Conservation (phyloP, 768 basidiomycete species). For the Naganishia kalamii region DNA sequence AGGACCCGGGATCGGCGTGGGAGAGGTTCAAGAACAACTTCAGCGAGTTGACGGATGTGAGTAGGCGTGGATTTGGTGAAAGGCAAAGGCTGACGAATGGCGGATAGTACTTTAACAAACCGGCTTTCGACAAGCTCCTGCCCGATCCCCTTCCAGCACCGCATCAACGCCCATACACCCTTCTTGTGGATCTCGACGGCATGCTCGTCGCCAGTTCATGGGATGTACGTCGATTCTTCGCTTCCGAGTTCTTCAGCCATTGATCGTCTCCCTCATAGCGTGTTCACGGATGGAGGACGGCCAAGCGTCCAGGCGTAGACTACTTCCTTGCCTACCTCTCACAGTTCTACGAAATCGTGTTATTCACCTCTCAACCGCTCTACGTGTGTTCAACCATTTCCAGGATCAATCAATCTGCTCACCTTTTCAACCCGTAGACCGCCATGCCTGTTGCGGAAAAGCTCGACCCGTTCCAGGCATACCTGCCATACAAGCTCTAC, state of each 20-base stretch:
- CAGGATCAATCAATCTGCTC: background rate
- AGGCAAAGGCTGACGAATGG: background rate
- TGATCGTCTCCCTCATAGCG: slow-evolving; percentile 52
- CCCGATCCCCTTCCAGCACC: slow-evolving; percentile 76
- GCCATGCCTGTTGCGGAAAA: slow-evolving; percentile 83
- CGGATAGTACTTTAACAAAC: slow-evolving; percentile 82
- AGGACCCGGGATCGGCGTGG: slow-evolving; percentile 27
- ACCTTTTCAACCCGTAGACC: slow-evolving; percentile 54
- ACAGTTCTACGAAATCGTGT: slow-evolving; percentile 95
- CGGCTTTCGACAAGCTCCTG: slow-evolving; percentile 83
- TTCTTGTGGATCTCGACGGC: slow-evolving; percentile 85
- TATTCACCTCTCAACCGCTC: slow-evolving; percentile 83
- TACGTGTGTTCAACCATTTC: slow-evolving; percentile 59
- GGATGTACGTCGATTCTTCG: slow-evolving; percentile 64
- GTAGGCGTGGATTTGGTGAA: background rate
- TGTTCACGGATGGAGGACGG: slow-evolving; percentile 90
- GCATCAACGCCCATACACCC: slow-evolving; percentile 83
- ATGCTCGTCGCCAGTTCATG: slow-evolving; percentile 84
- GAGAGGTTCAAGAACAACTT: slow-evolving; percentile 33
- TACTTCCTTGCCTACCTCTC: slow-evolving; percentile 97
- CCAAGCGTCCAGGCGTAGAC: slow-evolving; percentile 94
- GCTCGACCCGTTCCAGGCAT: slow-evolving; percentile 87
- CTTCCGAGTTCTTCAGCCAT: background rate
- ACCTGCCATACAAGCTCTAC: slow-evolving; percentile 81
- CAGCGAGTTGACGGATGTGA: slow-evolving; percentile 36